Evolutionary conservation across 2,329 filamentous ascomycete species (phyloP).

Genomic region (Beauveria sp.): DNA sequence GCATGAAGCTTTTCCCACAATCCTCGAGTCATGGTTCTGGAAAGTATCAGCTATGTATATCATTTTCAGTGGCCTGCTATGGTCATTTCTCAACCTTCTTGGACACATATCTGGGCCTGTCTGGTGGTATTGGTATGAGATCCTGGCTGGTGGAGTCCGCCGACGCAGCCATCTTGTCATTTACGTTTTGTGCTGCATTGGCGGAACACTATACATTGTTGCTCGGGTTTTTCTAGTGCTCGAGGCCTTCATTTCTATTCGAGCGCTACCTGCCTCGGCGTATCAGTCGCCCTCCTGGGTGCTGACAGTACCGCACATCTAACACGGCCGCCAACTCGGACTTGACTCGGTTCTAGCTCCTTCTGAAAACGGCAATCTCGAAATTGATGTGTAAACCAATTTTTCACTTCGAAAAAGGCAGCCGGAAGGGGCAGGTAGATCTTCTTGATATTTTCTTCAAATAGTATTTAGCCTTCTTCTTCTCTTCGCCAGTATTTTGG

Average conservation of each 20-base stretch:
- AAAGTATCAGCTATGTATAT: conserved; percentile 4
- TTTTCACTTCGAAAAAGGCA: too few species aligned
- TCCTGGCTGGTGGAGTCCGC: conserved; percentile 2
- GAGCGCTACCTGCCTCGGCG: conserved; percentile 6
- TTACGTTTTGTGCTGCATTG: conserved; percentile 1
- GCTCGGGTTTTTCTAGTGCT: conserved; percentile 3
- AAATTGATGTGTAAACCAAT: too few species aligned
- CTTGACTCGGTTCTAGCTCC: too few species aligned
- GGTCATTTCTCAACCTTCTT: conserved; percentile 5
- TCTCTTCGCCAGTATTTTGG: too few species aligned
- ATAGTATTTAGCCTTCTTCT: too few species aligned
- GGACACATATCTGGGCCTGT: conserved; percentile 4
- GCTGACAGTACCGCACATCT: not conserved
- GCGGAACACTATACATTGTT: conserved; percentile 8
- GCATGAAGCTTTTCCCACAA: not conserved
- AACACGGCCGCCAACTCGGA: too few species aligned
- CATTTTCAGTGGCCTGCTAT: conserved; percentile 8
- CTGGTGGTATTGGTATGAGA: conserved; percentile 11
- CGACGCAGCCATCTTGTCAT: conserved; percentile 5
- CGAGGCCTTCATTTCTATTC: conserved; percentile 8
- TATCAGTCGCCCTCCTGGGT: conserved; percentile 6
- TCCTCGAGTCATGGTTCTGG: conserved; percentile 9
- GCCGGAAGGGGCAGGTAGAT: too few species aligned
- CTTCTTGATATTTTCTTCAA: too few species aligned
- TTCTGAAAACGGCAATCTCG: too few species aligned